Percentiles rank a stretch among this genome's conserved stretches.
phyloP scores from a whole-genome alignment of 257 asterid genomes.

The Solanum pennellii region DNA sequence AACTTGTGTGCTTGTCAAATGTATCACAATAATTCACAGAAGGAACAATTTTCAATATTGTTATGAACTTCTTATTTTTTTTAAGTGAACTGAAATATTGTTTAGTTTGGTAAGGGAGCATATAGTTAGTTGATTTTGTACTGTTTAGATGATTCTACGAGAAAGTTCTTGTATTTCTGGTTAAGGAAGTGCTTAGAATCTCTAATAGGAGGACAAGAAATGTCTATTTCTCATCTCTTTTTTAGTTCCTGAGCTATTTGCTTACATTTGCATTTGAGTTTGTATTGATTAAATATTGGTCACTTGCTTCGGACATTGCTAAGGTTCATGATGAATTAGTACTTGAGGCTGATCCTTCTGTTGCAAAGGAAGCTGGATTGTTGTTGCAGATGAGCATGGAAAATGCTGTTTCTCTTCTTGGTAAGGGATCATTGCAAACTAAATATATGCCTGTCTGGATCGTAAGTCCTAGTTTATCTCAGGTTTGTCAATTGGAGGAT shows the following conservation, averaged over 20 bases:
- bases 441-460: neutral
- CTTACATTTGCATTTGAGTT: neutral
- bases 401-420: slow-evolving; percentile 69
- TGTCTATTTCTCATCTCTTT: neutral
- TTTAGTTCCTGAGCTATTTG: neutral
- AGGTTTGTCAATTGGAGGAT: neutral
- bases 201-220: neutral
- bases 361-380: slow-evolving; percentile 71
- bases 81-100: neutral
- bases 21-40: neutral
- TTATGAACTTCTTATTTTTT: neutral
- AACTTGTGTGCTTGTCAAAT: neutral
- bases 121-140: neutral
- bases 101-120: neutral
- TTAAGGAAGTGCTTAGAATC: neutral
- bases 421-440: slow-evolving; percentile 25
- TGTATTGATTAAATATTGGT: neutral
- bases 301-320: neutral
- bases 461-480: neutral
- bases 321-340: slow-evolving; percentile 95
- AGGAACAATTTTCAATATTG: neutral
- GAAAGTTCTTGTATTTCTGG: neutral
- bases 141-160: neutral
- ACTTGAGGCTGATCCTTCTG: slow-evolving; percentile 67
- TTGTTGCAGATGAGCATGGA: slow-evolving; percentile 81